A percentile compares a stretch with the other conserved stretches of the same genome.
These are phyloP conservation scores for Mycosarcoma mackinlayi DNA, from an alignment of 1,284 basidiomycete species.

Conservation along the genomic window DNA sequence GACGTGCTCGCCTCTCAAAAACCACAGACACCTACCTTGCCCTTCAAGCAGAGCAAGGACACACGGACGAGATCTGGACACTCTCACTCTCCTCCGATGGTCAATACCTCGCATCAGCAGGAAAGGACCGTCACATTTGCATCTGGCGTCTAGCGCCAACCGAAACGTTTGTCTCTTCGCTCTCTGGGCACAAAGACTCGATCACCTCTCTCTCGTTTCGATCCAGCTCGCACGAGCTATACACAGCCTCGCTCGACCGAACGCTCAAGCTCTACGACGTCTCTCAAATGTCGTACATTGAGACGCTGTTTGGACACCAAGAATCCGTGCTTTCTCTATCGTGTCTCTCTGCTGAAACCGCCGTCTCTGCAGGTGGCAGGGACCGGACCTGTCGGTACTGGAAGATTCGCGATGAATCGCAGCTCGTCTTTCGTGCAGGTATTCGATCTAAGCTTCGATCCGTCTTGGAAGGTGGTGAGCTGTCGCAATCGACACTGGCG, in stretches of 20 bases:
- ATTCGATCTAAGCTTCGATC: conserved; percentile 77
- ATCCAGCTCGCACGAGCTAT: conserved; percentile 79
- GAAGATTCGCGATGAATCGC: conserved; percentile 96
- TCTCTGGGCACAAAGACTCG: conserved; percentile 70
- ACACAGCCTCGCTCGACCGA: conserved; percentile 85
- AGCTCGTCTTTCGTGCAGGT: conserved; percentile 94
- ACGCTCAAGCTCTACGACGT: conserved; percentile 91
- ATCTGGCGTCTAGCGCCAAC: conserved; percentile 47
- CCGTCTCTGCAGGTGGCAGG: conserved; percentile 85
- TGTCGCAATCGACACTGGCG: conserved; percentile 66
- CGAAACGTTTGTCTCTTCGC: conserved; percentile 77
- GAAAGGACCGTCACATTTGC: conserved; percentile 76
- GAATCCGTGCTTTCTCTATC: conserved; percentile 84
- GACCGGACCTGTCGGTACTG: conserved; percentile 94
- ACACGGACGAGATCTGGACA: conserved; percentile 84
- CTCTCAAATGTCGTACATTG: conserved; percentile 87
- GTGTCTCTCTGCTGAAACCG: conserved; percentile 82
- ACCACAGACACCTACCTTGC: conserved; percentile 37
- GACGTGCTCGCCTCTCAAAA: conserved; percentile 29
- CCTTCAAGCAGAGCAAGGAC: conserved; percentile 73
- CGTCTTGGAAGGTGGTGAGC: conserved; percentile 81
- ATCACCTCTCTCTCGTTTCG: conserved; percentile 82
- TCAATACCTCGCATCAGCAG: conserved; percentile 84
- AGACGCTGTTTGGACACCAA: conserved; percentile 97
- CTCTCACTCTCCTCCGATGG: conserved; percentile 88